These are phyloP conservation scores for Ogataea paradorogensis DNA, from an alignment of 805 yeast species.

Conservation along the genomic window DNA sequence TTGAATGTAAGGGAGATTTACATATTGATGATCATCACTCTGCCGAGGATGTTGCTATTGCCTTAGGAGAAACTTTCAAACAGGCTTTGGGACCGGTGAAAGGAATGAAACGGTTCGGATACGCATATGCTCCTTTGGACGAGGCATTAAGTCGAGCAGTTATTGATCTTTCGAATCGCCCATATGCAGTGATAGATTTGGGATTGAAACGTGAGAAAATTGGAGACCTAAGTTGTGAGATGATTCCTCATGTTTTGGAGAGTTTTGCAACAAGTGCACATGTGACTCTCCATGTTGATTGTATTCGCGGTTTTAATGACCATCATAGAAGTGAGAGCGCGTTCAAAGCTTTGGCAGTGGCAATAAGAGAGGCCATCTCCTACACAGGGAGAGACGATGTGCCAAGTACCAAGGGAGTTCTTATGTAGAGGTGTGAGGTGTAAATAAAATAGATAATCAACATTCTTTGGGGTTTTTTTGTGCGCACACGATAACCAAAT, in stretches of 20 bases:
- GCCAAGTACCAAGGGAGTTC: constrained; percentile 95
- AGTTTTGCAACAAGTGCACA: constrained; percentile 92
- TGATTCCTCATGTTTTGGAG: constrained; percentile 97
- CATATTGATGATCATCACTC: constrained; percentile 98
- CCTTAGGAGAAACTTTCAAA: constrained; percentile 86
- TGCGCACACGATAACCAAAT: constrained; percentile 10
- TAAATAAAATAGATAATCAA: background rate
- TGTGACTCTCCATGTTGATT: constrained; percentile 90
- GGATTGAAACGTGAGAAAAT: constrained; percentile 90
- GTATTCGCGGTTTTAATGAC: constrained; percentile 89
- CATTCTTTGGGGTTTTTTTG: constrained; percentile 1
- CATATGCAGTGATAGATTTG: constrained; percentile 84
- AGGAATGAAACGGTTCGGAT: constrained; percentile 91
- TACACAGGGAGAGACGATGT: constrained; percentile 85
- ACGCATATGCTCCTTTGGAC: constrained; percentile 93
- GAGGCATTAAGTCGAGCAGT: constrained; percentile 96
- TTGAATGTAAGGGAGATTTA: constrained; percentile 90
- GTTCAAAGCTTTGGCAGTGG: constrained; percentile 92
- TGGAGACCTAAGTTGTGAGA: constrained; percentile 89
- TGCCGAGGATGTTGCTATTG: constrained; percentile 92
- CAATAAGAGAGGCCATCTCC: constrained; percentile 80
- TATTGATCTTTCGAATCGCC: constrained; percentile 91
- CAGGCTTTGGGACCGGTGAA: constrained; percentile 83
- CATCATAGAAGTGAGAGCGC: constrained; percentile 97
- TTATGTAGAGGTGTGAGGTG: constrained; percentile 43